These are phyloP conservation scores for Paspalum vaginatum DNA, from an alignment of 176 grass and related monocot genomes.

Conservation along the genomic window DNA sequence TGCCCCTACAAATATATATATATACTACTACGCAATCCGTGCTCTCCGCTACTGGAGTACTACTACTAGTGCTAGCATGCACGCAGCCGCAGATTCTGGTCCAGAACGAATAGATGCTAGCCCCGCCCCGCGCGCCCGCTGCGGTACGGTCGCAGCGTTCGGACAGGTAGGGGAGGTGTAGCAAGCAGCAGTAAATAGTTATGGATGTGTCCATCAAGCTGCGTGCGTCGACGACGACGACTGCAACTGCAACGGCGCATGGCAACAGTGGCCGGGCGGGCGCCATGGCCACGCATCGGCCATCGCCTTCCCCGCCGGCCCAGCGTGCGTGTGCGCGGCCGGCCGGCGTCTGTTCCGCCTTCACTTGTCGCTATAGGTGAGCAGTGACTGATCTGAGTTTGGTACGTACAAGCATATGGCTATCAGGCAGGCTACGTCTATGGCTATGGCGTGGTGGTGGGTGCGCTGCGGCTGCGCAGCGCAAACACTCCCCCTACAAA, in stretches of 20 bases:
- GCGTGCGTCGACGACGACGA: no score
- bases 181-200: conserved; percentile 25
- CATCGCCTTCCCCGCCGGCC: not conserved
- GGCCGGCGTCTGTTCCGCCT: conserved; percentile 50
- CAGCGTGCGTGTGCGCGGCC: conserved; percentile 14
- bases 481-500: conserved; percentile 52
- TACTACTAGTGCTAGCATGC: no score
- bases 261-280: conserved; percentile 47
- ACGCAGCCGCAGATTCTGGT: conserved; percentile 30
- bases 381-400: conserved; percentile 65
- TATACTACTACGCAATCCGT: no score
- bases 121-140: no score
- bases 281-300: not conserved
- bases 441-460: conserved; percentile 16
- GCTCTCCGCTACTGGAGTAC: not conserved
- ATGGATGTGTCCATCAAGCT: conserved; percentile 35
- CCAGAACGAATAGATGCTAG: conserved; percentile 14
- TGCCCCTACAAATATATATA: no score
- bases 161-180: not conserved
- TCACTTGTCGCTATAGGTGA: conserved; percentile 57
- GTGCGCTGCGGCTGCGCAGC: conserved; percentile 35
- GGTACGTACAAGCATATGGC: conserved; percentile 22
- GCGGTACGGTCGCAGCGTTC: no score
- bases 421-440: not conserved
- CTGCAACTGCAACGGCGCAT: conserved; percentile 11